These are phyloP conservation scores for Chytriomyces hyalinus DNA, from an alignment of 192 early-diverging fungal species.

Conservation along the genomic window DNA sequence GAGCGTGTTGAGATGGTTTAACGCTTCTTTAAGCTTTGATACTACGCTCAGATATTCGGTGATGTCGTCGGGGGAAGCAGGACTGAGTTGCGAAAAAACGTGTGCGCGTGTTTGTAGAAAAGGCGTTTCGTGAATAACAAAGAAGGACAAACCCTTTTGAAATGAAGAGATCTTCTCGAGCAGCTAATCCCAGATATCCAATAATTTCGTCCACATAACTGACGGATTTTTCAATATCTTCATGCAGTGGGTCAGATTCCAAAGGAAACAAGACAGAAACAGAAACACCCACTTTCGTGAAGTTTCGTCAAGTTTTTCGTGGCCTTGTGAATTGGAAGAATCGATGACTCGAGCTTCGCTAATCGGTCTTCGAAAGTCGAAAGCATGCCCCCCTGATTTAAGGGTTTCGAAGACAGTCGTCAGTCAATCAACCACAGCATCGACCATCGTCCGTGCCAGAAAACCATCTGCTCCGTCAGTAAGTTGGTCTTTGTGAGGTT, in stretches of 20 bases:
- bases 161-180: slow-evolving; percentile 69
- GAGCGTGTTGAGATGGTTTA: slow-evolving; percentile 41
- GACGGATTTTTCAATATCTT: slow-evolving; percentile 73
- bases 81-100: slow-evolving; percentile 38
- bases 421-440: not conserved
- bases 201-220: slow-evolving; percentile 65
- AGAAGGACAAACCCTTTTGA: slow-evolving; percentile 62
- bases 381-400: slow-evolving; percentile 66
- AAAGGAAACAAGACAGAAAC: not conserved
- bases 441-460: not conserved
- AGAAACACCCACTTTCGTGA: slow-evolving; percentile 67
- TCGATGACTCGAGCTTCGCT: slow-evolving; percentile 72
- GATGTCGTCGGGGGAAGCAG: slow-evolving; percentile 57
- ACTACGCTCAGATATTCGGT: slow-evolving; percentile 66
- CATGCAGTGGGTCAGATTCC: not conserved
- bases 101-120: not conserved
- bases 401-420: not conserved
- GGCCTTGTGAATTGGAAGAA: slow-evolving; percentile 79
- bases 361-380: slow-evolving; percentile 78
- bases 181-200: slow-evolving; percentile 70
- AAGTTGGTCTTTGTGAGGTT: slow-evolving; percentile 56
- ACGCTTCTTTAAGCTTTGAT: slow-evolving; percentile 56
- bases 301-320: slow-evolving; percentile 75
- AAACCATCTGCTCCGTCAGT: slow-evolving; percentile 60
- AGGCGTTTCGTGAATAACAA: not conserved